Evolutionary conservation across 768 basidiomycete species (phyloP), one percentile per base, ranked within the genome.

Genomic region (Hericium coralloides): DNA sequence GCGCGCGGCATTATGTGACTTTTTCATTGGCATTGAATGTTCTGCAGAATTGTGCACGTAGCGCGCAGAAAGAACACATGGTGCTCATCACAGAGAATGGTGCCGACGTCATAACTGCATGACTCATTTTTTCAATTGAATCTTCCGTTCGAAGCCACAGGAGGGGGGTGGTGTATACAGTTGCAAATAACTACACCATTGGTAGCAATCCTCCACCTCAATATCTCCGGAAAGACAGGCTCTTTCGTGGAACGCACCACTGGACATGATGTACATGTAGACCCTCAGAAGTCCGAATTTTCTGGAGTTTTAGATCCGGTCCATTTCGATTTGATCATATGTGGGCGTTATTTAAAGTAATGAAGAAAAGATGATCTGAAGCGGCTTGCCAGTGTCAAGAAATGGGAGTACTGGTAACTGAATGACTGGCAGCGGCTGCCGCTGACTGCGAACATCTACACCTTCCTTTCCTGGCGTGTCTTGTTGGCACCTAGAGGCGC

Each of bases 61-160:
- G 84, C 54, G 91, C 92, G 2, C 91, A 93, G 69, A 86, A 85
- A 15, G 92, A 97, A 67, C 92, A 95, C 68, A 94, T 85, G 81
- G 73, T 97, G 7, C 73, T 94, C 26, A 89, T 95, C 55, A 94
- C 91, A 1, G 77, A 91, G 37, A 70, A 66, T 6, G 90, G 90
- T 0, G 83, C 74, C n/a, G 89, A 94, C 2, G 81, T 95, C 5
- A 74, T 95, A 36, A 95, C 93, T 15, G 25, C 61, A 59, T 31
- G 52, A 52, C 20, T 52, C 31, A n/a, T n/a, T n/a, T 0, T 31
- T 31, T 31, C 31, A 31, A 31, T 31, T 31, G 31, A 8, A 31
- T 31, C 31, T 31, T 31, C 10, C 31, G 31, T 6, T 31, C 31
- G 10, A 31, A 9, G 39, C 43, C 43, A 45, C 17, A 18, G 43